A percentile compares a stretch with the other conserved stretches of the same genome.
Conservation (phyloP, 352 stramenopile species). For the Aphanomyces euteiches region DNA sequence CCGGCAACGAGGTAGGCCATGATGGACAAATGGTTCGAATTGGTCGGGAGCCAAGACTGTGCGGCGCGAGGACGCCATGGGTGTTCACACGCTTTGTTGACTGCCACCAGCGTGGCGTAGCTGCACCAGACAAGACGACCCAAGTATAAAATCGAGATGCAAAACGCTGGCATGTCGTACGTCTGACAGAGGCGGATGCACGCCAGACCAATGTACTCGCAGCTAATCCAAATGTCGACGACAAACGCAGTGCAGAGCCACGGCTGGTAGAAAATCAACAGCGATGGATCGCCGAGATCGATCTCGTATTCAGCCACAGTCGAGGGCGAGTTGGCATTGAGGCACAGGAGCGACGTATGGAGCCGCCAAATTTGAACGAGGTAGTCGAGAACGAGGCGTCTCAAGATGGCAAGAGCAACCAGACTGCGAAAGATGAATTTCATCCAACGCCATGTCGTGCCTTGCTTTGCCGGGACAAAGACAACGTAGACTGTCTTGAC, state of each 20-base stretch:
- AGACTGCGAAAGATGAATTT: constrained; percentile 11
- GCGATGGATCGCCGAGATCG: constrained; percentile 3
- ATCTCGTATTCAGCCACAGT: not conserved
- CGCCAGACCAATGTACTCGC: constrained; percentile 12
- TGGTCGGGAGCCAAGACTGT: too few relatives aligned
- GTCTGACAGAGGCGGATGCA: constrained; percentile 1
- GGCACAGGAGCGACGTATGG: not conserved
- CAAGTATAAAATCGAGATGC: too few relatives aligned
- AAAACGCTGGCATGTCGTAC: too few relatives aligned
- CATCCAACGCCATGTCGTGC: not conserved
- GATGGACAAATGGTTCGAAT: too few relatives aligned
- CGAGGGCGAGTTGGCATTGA: not conserved
- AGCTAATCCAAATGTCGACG: constrained; percentile 22
- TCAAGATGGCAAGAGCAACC: not conserved
- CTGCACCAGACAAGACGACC: too few relatives aligned
- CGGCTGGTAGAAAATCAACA: not conserved
- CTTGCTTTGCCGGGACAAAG: not conserved
- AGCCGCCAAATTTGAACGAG: not conserved
- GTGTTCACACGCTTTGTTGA: not conserved
- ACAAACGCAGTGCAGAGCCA: constrained; percentile 8
- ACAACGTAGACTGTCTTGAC: not conserved
- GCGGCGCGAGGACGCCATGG: too few relatives aligned
- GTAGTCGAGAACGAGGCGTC: not conserved
- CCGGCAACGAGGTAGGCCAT: too few relatives aligned
- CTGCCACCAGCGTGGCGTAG: not conserved